Evolutionary conservation across 225 moss, liverwort and hornwort species (phyloP).

Genomic region (Polytrichum formosum): DNA sequence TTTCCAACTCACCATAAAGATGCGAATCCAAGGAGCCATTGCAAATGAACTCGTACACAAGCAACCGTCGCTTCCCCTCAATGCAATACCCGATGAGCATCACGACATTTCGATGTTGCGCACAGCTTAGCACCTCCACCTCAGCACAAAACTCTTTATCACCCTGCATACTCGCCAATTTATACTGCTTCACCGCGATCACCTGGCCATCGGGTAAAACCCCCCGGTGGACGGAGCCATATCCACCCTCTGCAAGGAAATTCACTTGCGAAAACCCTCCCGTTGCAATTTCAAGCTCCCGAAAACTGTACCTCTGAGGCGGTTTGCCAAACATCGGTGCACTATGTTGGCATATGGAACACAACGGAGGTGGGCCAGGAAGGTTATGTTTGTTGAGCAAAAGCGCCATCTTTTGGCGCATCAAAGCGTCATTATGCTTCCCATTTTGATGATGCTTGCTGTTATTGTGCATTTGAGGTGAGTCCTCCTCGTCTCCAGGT

Average conservation of each 20-base stretch:
- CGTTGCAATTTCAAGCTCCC: conserved; percentile 69
- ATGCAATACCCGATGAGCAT: conserved; percentile 74
- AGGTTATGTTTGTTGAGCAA: conserved; percentile 48
- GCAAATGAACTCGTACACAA: conserved; percentile 78
- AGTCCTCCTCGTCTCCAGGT: conserved; percentile 30
- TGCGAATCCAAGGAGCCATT: conserved; percentile 77
- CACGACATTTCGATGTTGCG: conserved; percentile 73
- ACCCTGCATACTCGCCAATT: conserved; percentile 65
- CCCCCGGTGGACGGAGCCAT: conserved; percentile 66
- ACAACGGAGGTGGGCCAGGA: conserved; percentile 63
- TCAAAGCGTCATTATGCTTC: conserved; percentile 36
- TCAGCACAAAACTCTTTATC: conserved; percentile 80
- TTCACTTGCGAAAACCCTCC: conserved; percentile 57
- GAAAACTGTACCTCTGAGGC: conserved; percentile 59
- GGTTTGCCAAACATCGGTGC: conserved; percentile 73
- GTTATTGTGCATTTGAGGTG: conserved; percentile 26
- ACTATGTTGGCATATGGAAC: conserved; percentile 60
- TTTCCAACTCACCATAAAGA: conserved; percentile 44
- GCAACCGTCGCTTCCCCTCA: conserved; percentile 65
- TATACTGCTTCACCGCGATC: conserved; percentile 72
- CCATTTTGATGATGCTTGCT: conserved; percentile 20
- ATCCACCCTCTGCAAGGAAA: conserved; percentile 76
- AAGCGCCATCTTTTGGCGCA: conserved; percentile 41
- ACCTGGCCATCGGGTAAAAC: conserved; percentile 59
- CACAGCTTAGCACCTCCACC: conserved; percentile 76